Percentiles rank a stretch among this genome's conserved stretches.
These are phyloP conservation scores for Daldinia sp. DNA, from an alignment of 2,329 filamentous ascomycete genomes.

Conservation along the genomic window DNA sequence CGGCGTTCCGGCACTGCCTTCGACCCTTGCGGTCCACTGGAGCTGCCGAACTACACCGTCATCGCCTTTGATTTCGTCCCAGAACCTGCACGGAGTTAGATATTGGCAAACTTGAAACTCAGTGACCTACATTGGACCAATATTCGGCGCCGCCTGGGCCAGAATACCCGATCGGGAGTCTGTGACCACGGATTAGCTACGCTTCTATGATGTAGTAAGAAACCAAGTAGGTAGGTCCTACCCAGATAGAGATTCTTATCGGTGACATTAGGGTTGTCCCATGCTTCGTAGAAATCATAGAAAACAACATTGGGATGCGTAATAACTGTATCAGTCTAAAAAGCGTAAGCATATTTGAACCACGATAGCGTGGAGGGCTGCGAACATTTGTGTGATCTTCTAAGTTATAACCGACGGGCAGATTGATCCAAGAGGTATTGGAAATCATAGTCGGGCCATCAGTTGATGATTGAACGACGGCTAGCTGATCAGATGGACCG, in stretches of 20 bases:
- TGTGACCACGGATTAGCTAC: constrained; percentile 50
- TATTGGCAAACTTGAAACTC: not conserved
- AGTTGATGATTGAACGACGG: constrained; percentile 57
- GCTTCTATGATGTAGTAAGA: not conserved
- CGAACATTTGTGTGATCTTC: constrained; percentile 62
- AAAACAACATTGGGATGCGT: constrained; percentile 56
- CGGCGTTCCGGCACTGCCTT: constrained; percentile 57
- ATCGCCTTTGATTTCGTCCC: constrained; percentile 63
- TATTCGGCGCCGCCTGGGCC: constrained; percentile 70
- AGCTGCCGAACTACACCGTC: constrained; percentile 70
- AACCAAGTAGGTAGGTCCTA: constrained; percentile 46
- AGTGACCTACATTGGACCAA: constrained; percentile 63
- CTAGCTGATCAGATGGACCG: constrained; percentile 67
- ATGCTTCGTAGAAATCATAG: constrained; percentile 72
- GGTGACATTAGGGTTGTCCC: constrained; percentile 53
- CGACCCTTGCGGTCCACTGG: constrained; percentile 72
- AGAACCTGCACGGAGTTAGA: constrained; percentile 49
- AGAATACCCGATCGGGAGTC: constrained; percentile 59
- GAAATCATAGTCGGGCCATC: constrained; percentile 62
- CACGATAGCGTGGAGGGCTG: not conserved
- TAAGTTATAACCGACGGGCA: constrained; percentile 67
- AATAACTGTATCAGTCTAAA: constrained; percentile 56
- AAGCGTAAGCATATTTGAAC: not conserved
- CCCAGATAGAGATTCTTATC: constrained; percentile 56
- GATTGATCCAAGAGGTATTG: constrained; percentile 61